Conservation (phyloP, 306 rosid species). For the Vicia faba region DNA sequence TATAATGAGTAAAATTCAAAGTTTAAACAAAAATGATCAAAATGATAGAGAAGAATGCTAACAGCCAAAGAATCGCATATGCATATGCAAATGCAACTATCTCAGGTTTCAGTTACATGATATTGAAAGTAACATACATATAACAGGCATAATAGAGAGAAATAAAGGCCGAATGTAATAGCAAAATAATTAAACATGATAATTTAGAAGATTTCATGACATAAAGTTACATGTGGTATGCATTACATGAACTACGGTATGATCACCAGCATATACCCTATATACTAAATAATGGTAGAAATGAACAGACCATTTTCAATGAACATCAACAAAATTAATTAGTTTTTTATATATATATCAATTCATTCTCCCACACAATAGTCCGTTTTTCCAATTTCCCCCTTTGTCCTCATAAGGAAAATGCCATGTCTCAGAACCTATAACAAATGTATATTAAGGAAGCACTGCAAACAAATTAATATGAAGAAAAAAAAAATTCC, state of each 20-base stretch:
- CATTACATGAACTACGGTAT: neutral
- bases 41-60: constrained; percentile 14
- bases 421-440: neutral
- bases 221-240: constrained; percentile 15
- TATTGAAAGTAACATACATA: neutral
- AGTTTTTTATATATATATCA: neutral
- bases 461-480: constrained; percentile 2
- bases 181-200: constrained; percentile 7
- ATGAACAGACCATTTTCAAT: neutral
- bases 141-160: constrained; percentile 14
- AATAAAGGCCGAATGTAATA: neutral
- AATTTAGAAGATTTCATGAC: constrained; percentile 22
- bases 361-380: constrained; percentile 2
- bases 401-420: neutral
- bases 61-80: neutral
- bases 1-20: constrained; percentile 1
- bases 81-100: neutral
- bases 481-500: neutral
- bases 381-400: constrained; percentile 13
- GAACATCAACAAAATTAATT: constrained; percentile 4
- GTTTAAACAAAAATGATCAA: neutral
- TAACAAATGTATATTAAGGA: constrained; percentile 11
- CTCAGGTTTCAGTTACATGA: constrained; percentile 13
- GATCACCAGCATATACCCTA: neutral
- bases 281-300: neutral